These are phyloP conservation scores for Rhodotorula sp. DNA, from an alignment of 1,284 basidiomycete species.

Conservation along the genomic window DNA sequence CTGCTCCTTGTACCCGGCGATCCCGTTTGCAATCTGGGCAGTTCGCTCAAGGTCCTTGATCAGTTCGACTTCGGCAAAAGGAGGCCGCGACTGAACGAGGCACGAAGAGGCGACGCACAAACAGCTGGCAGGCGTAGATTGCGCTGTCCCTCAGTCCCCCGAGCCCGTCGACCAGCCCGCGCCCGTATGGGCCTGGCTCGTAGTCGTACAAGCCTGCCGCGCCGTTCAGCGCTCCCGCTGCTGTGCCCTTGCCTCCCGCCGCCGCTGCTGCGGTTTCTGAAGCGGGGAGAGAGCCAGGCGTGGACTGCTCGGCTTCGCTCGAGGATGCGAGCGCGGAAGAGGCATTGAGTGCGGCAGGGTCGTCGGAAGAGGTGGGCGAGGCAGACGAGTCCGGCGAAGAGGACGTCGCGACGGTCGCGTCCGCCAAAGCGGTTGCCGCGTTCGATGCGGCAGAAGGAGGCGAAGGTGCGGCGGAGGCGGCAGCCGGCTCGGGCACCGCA, in stretches of 20 bases:
- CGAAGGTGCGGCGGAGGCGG: background rate
- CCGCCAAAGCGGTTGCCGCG: background rate
- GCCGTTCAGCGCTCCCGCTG: constrained; percentile 17
- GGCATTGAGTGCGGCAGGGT: constrained; percentile 11
- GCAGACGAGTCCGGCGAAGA: background rate
- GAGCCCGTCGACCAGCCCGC: constrained; percentile 52
- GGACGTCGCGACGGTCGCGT: background rate
- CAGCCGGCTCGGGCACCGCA: constrained; percentile 26
- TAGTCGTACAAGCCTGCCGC: constrained; percentile 26
- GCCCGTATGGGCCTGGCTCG: constrained; percentile 47
- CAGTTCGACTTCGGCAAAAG: background rate
- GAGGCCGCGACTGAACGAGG: background rate
- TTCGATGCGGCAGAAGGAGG: background rate
- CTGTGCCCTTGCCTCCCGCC: no score
- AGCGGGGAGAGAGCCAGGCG: background rate
- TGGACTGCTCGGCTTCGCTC: background rate
- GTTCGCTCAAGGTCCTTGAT: background rate
- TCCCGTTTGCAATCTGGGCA: constrained; percentile 40
- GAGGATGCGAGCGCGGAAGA: background rate
- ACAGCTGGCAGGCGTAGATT: constrained; percentile 48
- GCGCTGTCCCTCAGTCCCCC: constrained; percentile 53
- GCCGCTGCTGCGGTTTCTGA: background rate
- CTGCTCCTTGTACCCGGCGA: constrained; percentile 41
- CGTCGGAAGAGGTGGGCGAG: background rate
- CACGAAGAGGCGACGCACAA: constrained; percentile 20